These are phyloP conservation scores for Solanum arcanum DNA, from an alignment of 257 asterid species.

Conservation along the genomic window DNA sequence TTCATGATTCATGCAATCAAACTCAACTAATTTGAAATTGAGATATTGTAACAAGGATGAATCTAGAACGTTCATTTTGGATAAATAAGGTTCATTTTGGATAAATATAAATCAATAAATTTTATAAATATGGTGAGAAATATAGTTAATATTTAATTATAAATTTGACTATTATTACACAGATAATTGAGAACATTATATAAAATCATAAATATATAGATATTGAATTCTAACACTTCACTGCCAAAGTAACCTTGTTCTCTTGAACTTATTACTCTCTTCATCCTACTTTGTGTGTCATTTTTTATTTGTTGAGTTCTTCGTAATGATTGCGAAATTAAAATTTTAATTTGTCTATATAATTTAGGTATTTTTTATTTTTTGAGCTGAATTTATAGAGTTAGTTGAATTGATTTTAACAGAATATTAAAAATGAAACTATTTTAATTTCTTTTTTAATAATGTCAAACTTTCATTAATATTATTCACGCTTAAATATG, in stretches of 20 bases:
- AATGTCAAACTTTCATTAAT: too few relatives aligned
- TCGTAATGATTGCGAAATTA: too few relatives aligned
- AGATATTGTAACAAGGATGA: neutral
- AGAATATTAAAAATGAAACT: too few relatives aligned
- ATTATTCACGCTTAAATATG: too few relatives aligned
- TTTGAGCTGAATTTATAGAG: too few relatives aligned
- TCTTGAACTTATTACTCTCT: neutral
- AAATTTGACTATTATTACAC: neutral
- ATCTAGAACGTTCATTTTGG: neutral
- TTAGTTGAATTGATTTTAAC: too few relatives aligned
- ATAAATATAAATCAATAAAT: neutral
- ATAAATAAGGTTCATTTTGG: neutral
- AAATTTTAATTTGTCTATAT: too few relatives aligned
- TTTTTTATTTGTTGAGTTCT: neutral
- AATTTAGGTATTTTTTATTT: too few relatives aligned
- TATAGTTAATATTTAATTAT: neutral
- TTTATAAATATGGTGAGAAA: neutral
- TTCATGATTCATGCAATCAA: neutral
- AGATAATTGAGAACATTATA: neutral
- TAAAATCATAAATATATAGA: too few relatives aligned
- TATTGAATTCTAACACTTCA: neutral
- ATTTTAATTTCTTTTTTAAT: too few relatives aligned
- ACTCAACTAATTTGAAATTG: neutral
- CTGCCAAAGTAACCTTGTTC: too few relatives aligned
- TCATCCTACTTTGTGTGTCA: neutral